phyloP scores from a whole-genome alignment of 1,284 basidiomycete species.

The Amylostereum chailletii region DNA sequence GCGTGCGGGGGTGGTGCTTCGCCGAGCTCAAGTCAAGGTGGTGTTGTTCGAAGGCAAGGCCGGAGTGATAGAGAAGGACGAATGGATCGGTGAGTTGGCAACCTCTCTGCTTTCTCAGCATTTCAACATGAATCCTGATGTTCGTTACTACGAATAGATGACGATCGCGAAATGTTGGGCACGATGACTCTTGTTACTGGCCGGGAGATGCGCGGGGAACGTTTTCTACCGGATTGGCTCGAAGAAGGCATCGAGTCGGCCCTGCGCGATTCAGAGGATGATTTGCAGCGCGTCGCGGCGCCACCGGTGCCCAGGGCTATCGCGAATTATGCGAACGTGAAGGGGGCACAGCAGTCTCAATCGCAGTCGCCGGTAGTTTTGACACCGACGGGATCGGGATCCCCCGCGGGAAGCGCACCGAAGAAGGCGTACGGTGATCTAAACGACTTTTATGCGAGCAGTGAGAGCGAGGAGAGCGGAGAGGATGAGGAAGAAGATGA shows the following conservation, averaged over 20 bases:
- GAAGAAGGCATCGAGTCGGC: conserved; percentile 26
- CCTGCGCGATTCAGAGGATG: conserved; percentile 45
- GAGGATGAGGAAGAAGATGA: conserved; percentile 21
- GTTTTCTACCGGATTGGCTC: conserved; percentile 28
- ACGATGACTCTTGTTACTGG: conserved; percentile 44
- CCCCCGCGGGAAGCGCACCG: conserved; percentile 29
- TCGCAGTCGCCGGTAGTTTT: conserved; percentile 36
- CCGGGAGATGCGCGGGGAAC: conserved; percentile 31
- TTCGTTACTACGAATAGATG: conserved; percentile 21
- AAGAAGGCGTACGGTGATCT: conserved; percentile 47
- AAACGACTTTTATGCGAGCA: conserved; percentile 57
- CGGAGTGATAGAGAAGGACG: conserved; percentile 30
- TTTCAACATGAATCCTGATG: neutral
- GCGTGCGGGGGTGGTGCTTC: conserved; percentile 63
- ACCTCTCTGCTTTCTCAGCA: neutral
- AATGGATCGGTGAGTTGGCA: conserved; percentile 14
- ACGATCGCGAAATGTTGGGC: conserved; percentile 40
- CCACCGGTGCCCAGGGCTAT: conserved; percentile 19
- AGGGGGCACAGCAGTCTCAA: conserved; percentile 11
- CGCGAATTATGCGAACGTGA: conserved; percentile 18
- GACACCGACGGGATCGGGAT: conserved; percentile 32
- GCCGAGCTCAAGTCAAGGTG: conserved; percentile 73
- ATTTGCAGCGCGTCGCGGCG: conserved; percentile 22
- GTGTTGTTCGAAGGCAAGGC: conserved; percentile 74
- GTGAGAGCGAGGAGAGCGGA: conserved; percentile 19